Evolutionary conservation across 768 basidiomycete species (phyloP), one percentile per base, ranked within the genome.

Genomic region (Mycena galopus): DNA sequence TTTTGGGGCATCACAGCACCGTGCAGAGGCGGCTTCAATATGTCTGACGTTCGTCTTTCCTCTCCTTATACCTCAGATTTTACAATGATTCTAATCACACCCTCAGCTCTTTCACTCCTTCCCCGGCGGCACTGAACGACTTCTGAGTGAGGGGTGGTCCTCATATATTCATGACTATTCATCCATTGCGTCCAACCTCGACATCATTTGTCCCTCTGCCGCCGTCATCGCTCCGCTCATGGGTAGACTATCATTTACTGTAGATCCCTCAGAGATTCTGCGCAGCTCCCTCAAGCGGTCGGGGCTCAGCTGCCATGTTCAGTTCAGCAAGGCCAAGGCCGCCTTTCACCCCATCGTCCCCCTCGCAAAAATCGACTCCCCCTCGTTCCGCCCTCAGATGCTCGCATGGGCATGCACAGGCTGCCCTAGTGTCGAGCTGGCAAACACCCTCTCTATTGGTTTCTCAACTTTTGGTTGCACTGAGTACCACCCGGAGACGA

Each of bases 381-480:
- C 47, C 4, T 19, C 63, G 3, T 65, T 65, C 25, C 63, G 63
- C 51, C 63, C 63, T 5, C 47, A 25, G n/a, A 65, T 65, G 50
- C 35, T 65, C 25, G 63, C 51, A n/a, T 53, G 63, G 63, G 63
- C 50, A 2, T 11, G 9, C 63, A 55, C 50, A 2, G 63, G 63
- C 4, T 27, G 21, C 9, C 63, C 63, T 5, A 19, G 19, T 27
- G n/a, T 19, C 8, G 63, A 65, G n/a, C 51, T 55, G 4, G 12
- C 47, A 0, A 33, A 65, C 5, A 16, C 16, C 12, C 33, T 65
- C 51, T 17, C 4, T 21, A 19, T 55, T 27, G 11, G 5, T n/a
- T 65, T 65, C 25, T 51, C 63, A 2, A 29, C 35, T 53, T 50
- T 50, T 10, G 33, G 50, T 4, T 53, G 35, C 19, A 17, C 21